Evolutionary conservation across 2,329 filamentous ascomycete species (phyloP).

Genomic region (Coleophoma crateriformis): DNA sequence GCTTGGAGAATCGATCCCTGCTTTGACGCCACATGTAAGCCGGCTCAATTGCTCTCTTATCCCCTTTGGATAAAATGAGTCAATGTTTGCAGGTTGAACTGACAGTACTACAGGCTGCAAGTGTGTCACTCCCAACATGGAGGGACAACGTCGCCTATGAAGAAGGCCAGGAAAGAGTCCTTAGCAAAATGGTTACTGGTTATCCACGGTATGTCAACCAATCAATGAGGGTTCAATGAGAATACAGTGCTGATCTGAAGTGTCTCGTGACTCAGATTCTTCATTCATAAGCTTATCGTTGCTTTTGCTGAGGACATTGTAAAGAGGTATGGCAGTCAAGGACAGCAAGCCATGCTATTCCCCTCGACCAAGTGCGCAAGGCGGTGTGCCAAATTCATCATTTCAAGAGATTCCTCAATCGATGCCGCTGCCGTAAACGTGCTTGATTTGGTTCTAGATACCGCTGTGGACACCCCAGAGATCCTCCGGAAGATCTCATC

Average conservation of each 20-base stretch:
- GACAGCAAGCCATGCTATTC: conserved; percentile 75
- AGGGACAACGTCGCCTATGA: conserved; percentile 87
- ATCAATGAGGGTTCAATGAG: neutral
- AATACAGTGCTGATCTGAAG: conserved; percentile 9
- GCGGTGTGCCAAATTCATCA: conserved; percentile 71
- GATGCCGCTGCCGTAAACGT: conserved; percentile 43
- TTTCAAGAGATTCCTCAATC: conserved; percentile 48
- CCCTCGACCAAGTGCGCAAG: conserved; percentile 65
- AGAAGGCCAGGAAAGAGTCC: conserved; percentile 83
- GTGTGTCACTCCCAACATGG: conserved; percentile 95
- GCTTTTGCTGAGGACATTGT: conserved; percentile 66
- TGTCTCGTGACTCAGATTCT: conserved; percentile 58
- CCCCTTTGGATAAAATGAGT: neutral
- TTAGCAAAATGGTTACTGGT: conserved; percentile 78
- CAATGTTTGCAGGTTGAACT: neutral
- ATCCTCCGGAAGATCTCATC: conserved; percentile 51
- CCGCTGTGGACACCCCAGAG: conserved; percentile 43
- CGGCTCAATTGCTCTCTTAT: neutral
- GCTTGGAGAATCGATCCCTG: conserved; percentile 28
- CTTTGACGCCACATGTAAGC: conserved; percentile 28
- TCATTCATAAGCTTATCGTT: conserved; percentile 79
- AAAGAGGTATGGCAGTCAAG: conserved; percentile 52
- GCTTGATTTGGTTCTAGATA: conserved; percentile 59
- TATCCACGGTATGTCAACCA: conserved; percentile 65
- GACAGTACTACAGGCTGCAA: conserved; percentile 65